Evolutionary conservation across 768 basidiomycete species (phyloP).

Genomic region (Mycena olivaceomarginata): DNA sequence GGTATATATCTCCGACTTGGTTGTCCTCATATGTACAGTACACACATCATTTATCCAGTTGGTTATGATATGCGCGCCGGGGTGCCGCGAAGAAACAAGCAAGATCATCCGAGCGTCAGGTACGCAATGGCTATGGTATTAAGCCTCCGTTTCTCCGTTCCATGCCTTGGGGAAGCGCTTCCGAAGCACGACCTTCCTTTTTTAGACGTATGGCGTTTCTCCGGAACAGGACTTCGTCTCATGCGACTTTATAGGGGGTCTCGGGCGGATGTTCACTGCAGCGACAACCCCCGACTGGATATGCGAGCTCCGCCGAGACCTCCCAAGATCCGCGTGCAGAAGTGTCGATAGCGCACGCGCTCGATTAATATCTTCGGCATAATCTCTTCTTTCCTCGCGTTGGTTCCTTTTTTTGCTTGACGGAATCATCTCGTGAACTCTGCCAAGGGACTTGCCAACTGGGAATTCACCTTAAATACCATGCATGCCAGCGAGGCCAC

Average conservation of each 20-base stretch:
- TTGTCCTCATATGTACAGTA: constrained; percentile 42
- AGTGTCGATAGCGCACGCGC: constrained; percentile 29
- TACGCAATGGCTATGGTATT: not conserved
- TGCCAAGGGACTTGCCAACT: constrained; percentile 21
- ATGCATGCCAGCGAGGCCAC: not conserved
- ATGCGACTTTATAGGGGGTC: not conserved
- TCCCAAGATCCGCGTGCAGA: constrained; percentile 9
- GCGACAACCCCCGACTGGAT: not conserved
- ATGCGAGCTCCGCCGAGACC: constrained; percentile 30
- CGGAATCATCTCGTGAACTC: constrained; percentile 32
- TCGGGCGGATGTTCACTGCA: not conserved
- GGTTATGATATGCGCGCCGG: constrained; percentile 9
- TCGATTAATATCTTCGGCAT: constrained; percentile 3
- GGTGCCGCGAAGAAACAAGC: not conserved
- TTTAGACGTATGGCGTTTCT: constrained; percentile 24
- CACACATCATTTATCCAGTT: constrained; percentile 31
- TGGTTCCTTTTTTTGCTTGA: not conserved
- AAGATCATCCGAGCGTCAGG: constrained; percentile 3
- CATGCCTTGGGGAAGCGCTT: not conserved
- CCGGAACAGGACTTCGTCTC: constrained; percentile 22
- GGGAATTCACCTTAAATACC: constrained; percentile 13
- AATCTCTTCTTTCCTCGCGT: not conserved
- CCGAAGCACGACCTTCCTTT: constrained; percentile 4
- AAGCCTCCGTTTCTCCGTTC: not conserved
- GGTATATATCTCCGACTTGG: constrained; percentile 16